Conservation (phyloP, 805 yeast genomes). For the Lipomyces oligophaga region DNA sequence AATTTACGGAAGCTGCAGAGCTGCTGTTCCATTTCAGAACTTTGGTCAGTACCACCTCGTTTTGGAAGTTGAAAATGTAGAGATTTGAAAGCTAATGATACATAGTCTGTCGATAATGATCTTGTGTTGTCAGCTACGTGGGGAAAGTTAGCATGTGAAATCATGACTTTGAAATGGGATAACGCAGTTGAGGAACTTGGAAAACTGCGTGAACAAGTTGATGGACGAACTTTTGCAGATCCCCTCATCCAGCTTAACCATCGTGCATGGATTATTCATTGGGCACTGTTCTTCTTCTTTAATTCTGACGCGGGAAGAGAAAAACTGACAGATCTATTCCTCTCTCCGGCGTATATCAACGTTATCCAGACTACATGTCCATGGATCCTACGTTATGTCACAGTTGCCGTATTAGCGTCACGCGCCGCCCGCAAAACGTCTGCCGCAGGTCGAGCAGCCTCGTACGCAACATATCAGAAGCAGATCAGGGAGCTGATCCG, state of each 20-base stretch:
- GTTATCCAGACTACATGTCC: conserved; percentile 70
- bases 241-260: conserved; percentile 58
- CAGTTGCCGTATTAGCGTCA: conserved; percentile 53
- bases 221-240: conserved; percentile 48
- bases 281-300: conserved; percentile 63
- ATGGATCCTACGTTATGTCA: conserved; percentile 63
- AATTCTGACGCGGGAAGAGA: conserved; percentile 51
- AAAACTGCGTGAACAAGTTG: conserved; percentile 56
- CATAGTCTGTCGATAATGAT: conserved; percentile 46
- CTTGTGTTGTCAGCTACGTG: conserved; percentile 56
- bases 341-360: conserved; percentile 56
- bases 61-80: not conserved
- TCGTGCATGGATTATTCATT: conserved; percentile 66
- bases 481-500: conserved; percentile 56
- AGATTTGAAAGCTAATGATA: not conserved
- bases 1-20: conserved; percentile 57
- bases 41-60: conserved; percentile 30
- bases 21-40: conserved; percentile 55
- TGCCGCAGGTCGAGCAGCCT: conserved; percentile 30
- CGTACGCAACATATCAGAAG: conserved; percentile 44
- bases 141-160: conserved; percentile 65
- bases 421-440: conserved; percentile 30
- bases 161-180: conserved; percentile 51
- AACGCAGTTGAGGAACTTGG: conserved; percentile 52
- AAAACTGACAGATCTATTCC: conserved; percentile 53